Conservation (phyloP, 371 early-diverging fungal genomes). For the Batkoa obscura region DNA sequence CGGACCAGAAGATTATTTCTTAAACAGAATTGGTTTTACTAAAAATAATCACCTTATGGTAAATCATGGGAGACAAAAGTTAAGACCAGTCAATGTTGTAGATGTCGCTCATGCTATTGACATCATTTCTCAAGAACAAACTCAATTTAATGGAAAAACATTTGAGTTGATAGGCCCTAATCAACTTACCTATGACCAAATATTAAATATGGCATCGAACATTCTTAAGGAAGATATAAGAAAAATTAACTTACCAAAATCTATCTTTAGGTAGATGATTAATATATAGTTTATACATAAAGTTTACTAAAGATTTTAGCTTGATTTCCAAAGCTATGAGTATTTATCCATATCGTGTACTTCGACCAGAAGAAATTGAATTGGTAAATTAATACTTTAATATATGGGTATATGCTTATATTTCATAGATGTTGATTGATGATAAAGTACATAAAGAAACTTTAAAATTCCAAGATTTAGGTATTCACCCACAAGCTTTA, state of each 20-base stretch:
- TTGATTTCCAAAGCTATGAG: slow-evolving; percentile 20
- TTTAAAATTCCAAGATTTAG: slow-evolving; percentile 1
- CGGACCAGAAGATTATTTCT: slow-evolving; percentile 85
- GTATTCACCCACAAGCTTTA: background rate
- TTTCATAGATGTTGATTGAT: background rate
- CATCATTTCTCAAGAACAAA: slow-evolving; percentile 43
- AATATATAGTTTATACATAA: slow-evolving; percentile 6
- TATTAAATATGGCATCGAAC: slow-evolving; percentile 57
- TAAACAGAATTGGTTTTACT: slow-evolving; percentile 69
- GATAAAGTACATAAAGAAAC: background rate
- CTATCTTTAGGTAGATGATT: slow-evolving; percentile 26
- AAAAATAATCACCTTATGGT: slow-evolving; percentile 7
- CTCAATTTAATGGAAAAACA: slow-evolving; percentile 49
- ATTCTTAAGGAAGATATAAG: slow-evolving; percentile 40
- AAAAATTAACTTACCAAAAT: slow-evolving; percentile 42
- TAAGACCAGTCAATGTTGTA: slow-evolving; percentile 67
- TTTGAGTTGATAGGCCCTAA: slow-evolving; percentile 81
- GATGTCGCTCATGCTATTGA: slow-evolving; percentile 80
- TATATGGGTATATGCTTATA: background rate
- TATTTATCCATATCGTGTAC: slow-evolving; percentile 32
- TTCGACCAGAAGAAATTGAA: slow-evolving; percentile 46
- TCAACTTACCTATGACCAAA: slow-evolving; percentile 45
- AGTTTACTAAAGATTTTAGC: slow-evolving; percentile 4
- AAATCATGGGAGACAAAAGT: slow-evolving; percentile 49
- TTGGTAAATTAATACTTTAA: background rate